These are phyloP conservation scores for Aspergillus tubingensis DNA, from an alignment of 2,329 filamentous ascomycete species.

Conservation along the genomic window DNA sequence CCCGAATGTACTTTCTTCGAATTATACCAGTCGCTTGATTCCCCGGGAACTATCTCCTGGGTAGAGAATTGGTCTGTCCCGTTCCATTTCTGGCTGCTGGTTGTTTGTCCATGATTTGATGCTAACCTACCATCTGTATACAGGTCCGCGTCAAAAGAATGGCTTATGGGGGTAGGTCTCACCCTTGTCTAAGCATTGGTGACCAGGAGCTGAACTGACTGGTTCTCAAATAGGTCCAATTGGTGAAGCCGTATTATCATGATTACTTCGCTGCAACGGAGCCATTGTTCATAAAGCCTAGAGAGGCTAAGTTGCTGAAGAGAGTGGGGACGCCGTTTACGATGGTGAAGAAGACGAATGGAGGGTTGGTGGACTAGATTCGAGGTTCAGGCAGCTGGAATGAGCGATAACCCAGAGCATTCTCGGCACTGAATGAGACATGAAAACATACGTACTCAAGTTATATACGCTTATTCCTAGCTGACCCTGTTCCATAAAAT, in stretches of 20 bases:
- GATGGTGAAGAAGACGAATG: conserved; percentile 1
- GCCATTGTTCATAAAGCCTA: conserved; percentile 45
- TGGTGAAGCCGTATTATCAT: conserved; percentile 47
- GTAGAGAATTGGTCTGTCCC: conserved; percentile 45
- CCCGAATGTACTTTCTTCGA: conserved; percentile 51
- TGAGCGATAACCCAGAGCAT: no score
- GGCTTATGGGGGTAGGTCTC: conserved; percentile 29
- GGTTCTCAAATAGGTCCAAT: conserved; percentile 29
- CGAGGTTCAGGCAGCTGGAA: no score
- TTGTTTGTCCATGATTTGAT: neutral
- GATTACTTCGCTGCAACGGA: conserved; percentile 44
- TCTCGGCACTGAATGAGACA: no score
- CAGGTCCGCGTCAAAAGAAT: conserved; percentile 31
- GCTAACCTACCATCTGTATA: neutral
- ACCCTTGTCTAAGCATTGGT: no score
- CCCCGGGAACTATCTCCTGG: conserved; percentile 44
- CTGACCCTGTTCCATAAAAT: no score
- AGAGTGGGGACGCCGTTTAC: conserved; percentile 19
- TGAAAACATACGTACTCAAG: no score
- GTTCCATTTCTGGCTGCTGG: neutral
- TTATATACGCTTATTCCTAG: no score
- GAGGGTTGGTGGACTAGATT: neutral
- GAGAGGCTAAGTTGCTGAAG: conserved; percentile 36
- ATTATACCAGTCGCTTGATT: conserved; percentile 39
- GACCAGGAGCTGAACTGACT: neutral